A percentile compares a stretch with the other conserved stretches of the same genome.
Conservation (phyloP, 1,284 basidiomycete genomes). For the Trametes sp. region DNA sequence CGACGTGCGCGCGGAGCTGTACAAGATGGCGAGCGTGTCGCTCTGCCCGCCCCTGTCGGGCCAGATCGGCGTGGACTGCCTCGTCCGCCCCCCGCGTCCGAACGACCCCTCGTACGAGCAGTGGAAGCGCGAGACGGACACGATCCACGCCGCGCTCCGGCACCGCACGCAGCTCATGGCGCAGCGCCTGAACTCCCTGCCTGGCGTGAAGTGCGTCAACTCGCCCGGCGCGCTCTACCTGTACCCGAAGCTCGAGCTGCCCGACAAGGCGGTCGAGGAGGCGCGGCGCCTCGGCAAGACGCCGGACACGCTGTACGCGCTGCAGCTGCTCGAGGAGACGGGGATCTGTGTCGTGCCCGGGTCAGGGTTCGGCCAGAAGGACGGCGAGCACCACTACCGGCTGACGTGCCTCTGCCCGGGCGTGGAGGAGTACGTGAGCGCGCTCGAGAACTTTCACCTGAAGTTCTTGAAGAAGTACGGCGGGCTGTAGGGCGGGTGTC, state of each 20-base stretch:
- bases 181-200: slow-evolving; percentile 76
- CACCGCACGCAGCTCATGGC: slow-evolving; percentile 79
- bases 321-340: slow-evolving; percentile 85
- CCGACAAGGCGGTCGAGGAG: slow-evolving; percentile 74
- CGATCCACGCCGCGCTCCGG: slow-evolving; percentile 79
- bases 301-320: slow-evolving; percentile 89
- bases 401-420: slow-evolving; percentile 90
- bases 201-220: slow-evolving; percentile 86
- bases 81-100: slow-evolving; percentile 84
- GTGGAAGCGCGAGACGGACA: slow-evolving; percentile 84
- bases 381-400: slow-evolving; percentile 88
- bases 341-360: slow-evolving; percentile 95
- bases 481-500: slow-evolving; percentile 10
- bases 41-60: slow-evolving; percentile 91
- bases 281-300: slow-evolving; percentile 78
- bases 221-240: slow-evolving; percentile 92
- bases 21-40: slow-evolving; percentile 93
- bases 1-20: slow-evolving; percentile 84
- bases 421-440: slow-evolving; percentile 88
- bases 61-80: slow-evolving; percentile 90
- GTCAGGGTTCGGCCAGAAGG: slow-evolving; percentile 90
- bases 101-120: slow-evolving; percentile 79
- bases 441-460: slow-evolving; percentile 86
- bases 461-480: slow-evolving; percentile 79
- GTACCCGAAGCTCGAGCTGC: slow-evolving; percentile 80